phyloP scores from a whole-genome alignment of 2,329 filamentous ascomycete species.

The Diplodia seriata region DNA sequence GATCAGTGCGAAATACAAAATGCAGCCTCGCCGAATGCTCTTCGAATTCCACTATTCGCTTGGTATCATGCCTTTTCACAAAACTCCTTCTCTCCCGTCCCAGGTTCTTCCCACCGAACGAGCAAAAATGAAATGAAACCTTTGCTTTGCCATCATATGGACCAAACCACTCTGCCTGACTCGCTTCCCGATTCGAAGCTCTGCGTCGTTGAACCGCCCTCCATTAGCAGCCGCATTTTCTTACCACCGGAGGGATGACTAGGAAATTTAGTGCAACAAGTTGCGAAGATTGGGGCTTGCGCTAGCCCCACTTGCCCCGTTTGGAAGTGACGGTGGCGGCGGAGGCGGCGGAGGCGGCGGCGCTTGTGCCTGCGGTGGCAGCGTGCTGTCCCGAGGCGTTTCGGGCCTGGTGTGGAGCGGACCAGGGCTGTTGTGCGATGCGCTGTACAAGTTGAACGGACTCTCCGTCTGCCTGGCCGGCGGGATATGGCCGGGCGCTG shows the following conservation, averaged over 20 bases:
- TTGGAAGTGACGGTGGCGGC: slow-evolving; percentile 34
- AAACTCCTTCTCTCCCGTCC: slow-evolving; percentile 19
- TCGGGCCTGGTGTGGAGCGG: slow-evolving; percentile 40
- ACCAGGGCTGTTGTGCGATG: slow-evolving; percentile 33
- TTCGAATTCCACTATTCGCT: slow-evolving; percentile 29
- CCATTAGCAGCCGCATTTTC: not conserved
- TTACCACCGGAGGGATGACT: not conserved
- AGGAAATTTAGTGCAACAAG: slow-evolving; percentile 48
- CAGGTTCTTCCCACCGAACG: slow-evolving; percentile 10
- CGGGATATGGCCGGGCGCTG: slow-evolving; percentile 21
- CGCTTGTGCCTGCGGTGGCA: slow-evolving; percentile 42
- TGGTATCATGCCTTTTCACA: slow-evolving; percentile 32
- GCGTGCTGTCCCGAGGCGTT: slow-evolving; percentile 45
- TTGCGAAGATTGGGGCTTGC: slow-evolving; percentile 58
- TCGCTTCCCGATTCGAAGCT: not conserved
- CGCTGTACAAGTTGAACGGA: slow-evolving; percentile 39
- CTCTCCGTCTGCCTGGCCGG: slow-evolving; percentile 44
- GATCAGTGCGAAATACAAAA: not conserved
- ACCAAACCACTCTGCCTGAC: not conserved
- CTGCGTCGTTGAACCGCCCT: not conserved
- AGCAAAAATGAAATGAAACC: slow-evolving; percentile 11
- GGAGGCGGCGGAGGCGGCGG: not conserved
- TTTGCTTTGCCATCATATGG: not conserved
- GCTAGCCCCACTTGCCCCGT: slow-evolving; percentile 47
- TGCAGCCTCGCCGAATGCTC: slow-evolving; percentile 7